Base-by-base conservation (phyloP, 805 yeast species). In the Saccharomyces kudriavzevii region DNA sequence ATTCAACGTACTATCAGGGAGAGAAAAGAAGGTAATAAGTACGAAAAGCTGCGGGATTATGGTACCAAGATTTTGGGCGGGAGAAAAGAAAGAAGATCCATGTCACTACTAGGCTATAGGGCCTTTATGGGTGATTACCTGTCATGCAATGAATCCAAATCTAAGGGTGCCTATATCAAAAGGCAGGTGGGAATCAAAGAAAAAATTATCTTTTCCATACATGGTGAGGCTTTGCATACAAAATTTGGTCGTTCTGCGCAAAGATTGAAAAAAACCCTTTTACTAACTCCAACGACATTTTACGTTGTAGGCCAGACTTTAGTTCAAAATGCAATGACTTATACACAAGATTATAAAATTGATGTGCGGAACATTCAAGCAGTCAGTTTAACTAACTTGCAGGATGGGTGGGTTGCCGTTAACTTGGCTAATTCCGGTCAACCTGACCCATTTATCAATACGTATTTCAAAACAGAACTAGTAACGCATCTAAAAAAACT, bases 211-310 rank as follows among this genome's bases (percentile, higher is more conserved):
- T 92, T 91, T 63, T 89, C 96, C 2, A 71, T 80, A 48, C 81
- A 84, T 48, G 95, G 95, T 40, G 96, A 92, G 65, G 79, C 83
- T 43, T 73, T 92, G 53, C 80, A 80, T 59, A 77, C 96, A 13
- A 91, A 91, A 63, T 89, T 91, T 68, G 98, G 97, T 52, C 77
- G 97, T 59, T 89, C 97, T 0, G 84, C 96, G 10, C 81, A 80
- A 58, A 75, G 96, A 56, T 66, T 87, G 52, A 83, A 86, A 47
- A 79, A 92, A 56, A 78, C 85, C 5, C 81, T 88, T 58, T 70
- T 91, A 46, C 71, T 91, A 56, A 86, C 96, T 0, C 72, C 71
- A 28, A 64, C 76, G 13, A 73, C 74, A 14, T 75, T 92, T 22
- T 84, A 83, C 65, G 77, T 91, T 30, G 73, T 92, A 53, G 84